A percentile compares a stretch with the other conserved stretches of the same genome.
Conservation (phyloP, 331 rosid genomes). For the Quercus tomentella region DNA sequence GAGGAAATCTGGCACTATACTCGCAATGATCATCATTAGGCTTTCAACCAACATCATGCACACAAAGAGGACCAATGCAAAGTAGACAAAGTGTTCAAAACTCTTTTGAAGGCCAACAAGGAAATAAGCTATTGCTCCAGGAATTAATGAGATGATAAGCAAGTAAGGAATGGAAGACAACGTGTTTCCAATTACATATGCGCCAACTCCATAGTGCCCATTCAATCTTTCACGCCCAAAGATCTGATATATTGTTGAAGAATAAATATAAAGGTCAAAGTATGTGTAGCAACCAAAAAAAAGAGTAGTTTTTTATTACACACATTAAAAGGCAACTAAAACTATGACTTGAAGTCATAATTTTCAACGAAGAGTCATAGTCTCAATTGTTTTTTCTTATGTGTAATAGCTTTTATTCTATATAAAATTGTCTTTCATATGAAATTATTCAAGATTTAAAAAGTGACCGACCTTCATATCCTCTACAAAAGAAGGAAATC, state of each 20-base stretch:
- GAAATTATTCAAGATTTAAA: not conserved
- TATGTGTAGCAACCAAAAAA: no score
- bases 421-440: not conserved
- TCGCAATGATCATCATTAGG: conserved; percentile 53
- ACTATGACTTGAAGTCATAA: not conserved
- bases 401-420: no score
- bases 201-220: conserved; percentile 38
- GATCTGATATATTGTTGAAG: conserved; percentile 15
- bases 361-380: no score
- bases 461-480: conserved; percentile 37
- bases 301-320: no score
- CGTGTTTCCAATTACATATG: conserved; percentile 44
- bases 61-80: no score
- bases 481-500: conserved; percentile 42
- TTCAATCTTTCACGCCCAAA: conserved; percentile 45
- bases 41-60: not conserved
- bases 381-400: no score
- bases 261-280: not conserved
- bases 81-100: no score
- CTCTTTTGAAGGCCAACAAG: no score
- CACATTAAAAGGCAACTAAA: not conserved
- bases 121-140: no score
- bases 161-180: conserved; percentile 40
- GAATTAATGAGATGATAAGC: not conserved
- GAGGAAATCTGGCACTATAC: conserved; percentile 41